phyloP scores from a whole-genome alignment of 192 early-diverging fungal species.

The Gaertneriomyces semiglobifer region DNA sequence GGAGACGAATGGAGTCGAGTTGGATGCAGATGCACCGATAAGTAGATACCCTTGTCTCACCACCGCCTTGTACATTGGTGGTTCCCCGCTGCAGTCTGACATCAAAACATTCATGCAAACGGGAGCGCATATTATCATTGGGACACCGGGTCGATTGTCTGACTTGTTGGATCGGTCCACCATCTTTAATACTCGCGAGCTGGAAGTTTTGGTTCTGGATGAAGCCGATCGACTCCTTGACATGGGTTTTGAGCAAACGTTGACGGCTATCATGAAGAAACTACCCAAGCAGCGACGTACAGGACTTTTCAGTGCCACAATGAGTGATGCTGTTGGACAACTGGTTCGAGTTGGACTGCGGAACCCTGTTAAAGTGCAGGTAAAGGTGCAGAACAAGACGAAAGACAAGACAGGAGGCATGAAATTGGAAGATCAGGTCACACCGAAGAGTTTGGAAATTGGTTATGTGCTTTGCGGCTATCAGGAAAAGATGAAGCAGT shows the following conservation, averaged over 20 bases:
- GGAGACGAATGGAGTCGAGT: slow-evolving; percentile 8
- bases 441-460: slow-evolving; percentile 53
- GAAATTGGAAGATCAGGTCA: slow-evolving; percentile 47
- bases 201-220: slow-evolving; percentile 88
- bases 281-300: slow-evolving; percentile 94
- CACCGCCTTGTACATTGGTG: slow-evolving; percentile 72
- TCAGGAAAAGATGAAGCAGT: slow-evolving; percentile 75
- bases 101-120: slow-evolving; percentile 55
- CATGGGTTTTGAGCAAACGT: slow-evolving; percentile 83
- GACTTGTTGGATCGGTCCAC: slow-evolving; percentile 56
- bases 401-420: slow-evolving; percentile 1
- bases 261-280: slow-evolving; percentile 72
- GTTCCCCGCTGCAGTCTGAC: slow-evolving; percentile 63
- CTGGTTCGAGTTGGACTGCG: slow-evolving; percentile 83
- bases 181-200: slow-evolving; percentile 67
- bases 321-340: slow-evolving; percentile 83
- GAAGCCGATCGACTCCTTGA: slow-evolving; percentile 93
- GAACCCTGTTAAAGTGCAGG: slow-evolving; percentile 85
- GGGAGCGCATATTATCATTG: slow-evolving; percentile 81
- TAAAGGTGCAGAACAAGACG: slow-evolving; percentile 75
- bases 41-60: slow-evolving; percentile 15
- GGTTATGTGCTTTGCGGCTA: slow-evolving; percentile 72
- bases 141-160: slow-evolving; percentile 85
- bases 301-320: slow-evolving; percentile 94
- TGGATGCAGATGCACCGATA: slow-evolving; percentile 16